Conservation (phyloP, 352 stramenopile genomes). For the Salisapilia sapeloensis region DNA sequence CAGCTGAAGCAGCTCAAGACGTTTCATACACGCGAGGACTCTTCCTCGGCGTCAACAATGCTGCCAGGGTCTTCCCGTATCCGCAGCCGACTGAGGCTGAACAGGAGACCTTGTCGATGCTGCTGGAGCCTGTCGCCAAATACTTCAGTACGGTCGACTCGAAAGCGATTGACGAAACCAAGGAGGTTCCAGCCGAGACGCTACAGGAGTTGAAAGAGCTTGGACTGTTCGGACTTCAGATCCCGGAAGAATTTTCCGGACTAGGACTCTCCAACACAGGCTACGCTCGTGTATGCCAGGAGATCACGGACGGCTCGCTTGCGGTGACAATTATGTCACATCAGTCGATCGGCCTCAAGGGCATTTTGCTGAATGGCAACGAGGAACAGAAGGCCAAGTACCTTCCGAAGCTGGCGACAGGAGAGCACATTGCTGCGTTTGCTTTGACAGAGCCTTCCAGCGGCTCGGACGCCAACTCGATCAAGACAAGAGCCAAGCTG, state of each 20-base stretch:
- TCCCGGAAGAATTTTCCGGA: slow-evolving; percentile 57
- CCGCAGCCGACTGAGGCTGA: slow-evolving; percentile 49
- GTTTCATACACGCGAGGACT: slow-evolving; percentile 73
- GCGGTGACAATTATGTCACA: slow-evolving; percentile 79
- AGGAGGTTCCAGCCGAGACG: slow-evolving; percentile 53
- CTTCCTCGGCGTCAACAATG: slow-evolving; percentile 74
- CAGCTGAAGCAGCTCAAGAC: slow-evolving; percentile 30
- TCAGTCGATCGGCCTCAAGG: slow-evolving; percentile 79
- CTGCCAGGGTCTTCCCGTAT: slow-evolving; percentile 60
- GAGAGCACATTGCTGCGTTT: slow-evolving; percentile 74
- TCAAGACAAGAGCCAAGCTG: slow-evolving; percentile 81
- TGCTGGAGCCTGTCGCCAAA: slow-evolving; percentile 67
- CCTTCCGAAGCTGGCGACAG: slow-evolving; percentile 78
- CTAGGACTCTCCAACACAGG: slow-evolving; percentile 71
- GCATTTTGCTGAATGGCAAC: slow-evolving; percentile 79
- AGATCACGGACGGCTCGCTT: slow-evolving; percentile 62
- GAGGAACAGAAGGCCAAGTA: slow-evolving; percentile 76
- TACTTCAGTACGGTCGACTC: slow-evolving; percentile 59
- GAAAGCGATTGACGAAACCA: slow-evolving; percentile 64
- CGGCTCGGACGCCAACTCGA: slow-evolving; percentile 77
- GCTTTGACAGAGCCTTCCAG: slow-evolving; percentile 84
- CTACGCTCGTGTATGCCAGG: slow-evolving; percentile 73
- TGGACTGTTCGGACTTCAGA: slow-evolving; percentile 76
- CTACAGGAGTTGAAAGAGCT: slow-evolving; percentile 67
- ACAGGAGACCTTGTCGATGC: slow-evolving; percentile 70